phyloP scores from a whole-genome alignment of 257 asterid species.

The Coffea canephora region DNA sequence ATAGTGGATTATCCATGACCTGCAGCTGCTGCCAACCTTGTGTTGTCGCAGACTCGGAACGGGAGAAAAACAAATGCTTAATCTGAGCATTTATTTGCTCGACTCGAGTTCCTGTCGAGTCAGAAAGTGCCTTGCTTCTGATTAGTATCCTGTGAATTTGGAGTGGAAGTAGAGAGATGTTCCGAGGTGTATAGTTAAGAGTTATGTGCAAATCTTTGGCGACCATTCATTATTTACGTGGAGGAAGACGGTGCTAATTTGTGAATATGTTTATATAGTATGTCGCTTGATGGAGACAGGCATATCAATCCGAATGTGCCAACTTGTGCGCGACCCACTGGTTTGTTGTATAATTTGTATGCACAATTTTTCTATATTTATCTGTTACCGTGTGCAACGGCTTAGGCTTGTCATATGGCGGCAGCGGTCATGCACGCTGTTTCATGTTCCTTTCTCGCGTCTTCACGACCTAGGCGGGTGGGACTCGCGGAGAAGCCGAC shows the following conservation, averaged over 20 bases:
- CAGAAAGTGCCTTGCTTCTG: background rate
- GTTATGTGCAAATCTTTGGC: conserved; percentile 1
- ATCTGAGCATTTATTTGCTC: conserved; percentile 40
- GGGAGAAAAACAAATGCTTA: conserved; percentile 37
- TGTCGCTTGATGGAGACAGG: background rate
- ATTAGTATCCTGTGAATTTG: conserved; percentile 14
- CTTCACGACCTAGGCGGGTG: conserved; percentile 26
- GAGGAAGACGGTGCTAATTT: conserved; percentile 34
- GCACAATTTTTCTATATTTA: conserved; percentile 9
- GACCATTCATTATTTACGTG: conserved; percentile 49
- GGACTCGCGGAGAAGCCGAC: background rate
- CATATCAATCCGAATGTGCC: conserved; percentile 1
- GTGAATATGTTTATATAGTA: background rate
- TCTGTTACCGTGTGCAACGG: conserved; percentile 27
- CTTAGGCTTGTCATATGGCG: conserved; percentile 28
- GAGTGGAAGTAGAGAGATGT: conserved; percentile 8
- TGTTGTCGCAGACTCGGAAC: conserved; percentile 31
- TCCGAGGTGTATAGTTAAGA: background rate
- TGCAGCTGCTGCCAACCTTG: conserved; percentile 24
- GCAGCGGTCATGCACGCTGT: conserved; percentile 25
- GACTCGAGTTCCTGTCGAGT: background rate
- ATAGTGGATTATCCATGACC: conserved; percentile 33
- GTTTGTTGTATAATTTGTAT: background rate
- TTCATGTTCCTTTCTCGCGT: conserved; percentile 15
- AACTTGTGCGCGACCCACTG: conserved; percentile 5